Evolutionary conservation across 345 rosid genomes (phyloP).

Genomic region (Eucalyptus erythrocorys): DNA sequence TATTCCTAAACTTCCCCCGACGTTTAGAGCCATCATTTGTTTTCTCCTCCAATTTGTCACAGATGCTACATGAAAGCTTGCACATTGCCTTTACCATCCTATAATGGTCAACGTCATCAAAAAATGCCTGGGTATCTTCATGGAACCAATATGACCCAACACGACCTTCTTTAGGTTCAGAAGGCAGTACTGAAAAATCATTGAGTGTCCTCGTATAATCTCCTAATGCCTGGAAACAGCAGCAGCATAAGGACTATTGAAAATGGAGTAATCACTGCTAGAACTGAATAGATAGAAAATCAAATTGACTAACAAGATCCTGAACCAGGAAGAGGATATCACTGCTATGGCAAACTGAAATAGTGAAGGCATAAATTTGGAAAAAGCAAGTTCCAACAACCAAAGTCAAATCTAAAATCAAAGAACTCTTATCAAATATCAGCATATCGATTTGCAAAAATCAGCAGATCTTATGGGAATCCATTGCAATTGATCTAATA

Average conservation of each 20-base stretch:
- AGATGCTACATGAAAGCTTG: constrained; percentile 76
- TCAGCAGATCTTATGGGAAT: neutral
- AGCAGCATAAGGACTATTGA: neutral
- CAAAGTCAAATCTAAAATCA: neutral
- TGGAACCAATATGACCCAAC: constrained; percentile 73
- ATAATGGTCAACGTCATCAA: constrained; percentile 89
- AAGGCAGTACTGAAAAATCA: constrained; percentile 75
- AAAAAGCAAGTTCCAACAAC: neutral
- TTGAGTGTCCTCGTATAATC: constrained; percentile 81
- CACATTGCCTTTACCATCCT: constrained; percentile 99
- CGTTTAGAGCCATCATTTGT: constrained; percentile 48
- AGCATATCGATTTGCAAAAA: neutral
- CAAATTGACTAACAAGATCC: neutral
- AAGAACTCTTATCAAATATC: neutral
- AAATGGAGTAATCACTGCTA: neutral
- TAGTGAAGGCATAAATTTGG: neutral
- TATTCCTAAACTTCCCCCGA: constrained; percentile 53
- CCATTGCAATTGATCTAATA: neutral
- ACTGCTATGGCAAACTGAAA: neutral
- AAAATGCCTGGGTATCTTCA: constrained; percentile 76
- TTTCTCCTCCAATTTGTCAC: constrained; percentile 65
- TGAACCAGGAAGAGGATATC: neutral
- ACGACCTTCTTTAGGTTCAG: constrained; percentile 76
- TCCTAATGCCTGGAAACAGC: constrained; percentile 62
- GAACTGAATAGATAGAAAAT: neutral